Evolutionary conservation across 768 basidiomycete species (phyloP), one percentile per base, ranked within the genome.

Genomic region (Pulveroboletus sp.): DNA sequence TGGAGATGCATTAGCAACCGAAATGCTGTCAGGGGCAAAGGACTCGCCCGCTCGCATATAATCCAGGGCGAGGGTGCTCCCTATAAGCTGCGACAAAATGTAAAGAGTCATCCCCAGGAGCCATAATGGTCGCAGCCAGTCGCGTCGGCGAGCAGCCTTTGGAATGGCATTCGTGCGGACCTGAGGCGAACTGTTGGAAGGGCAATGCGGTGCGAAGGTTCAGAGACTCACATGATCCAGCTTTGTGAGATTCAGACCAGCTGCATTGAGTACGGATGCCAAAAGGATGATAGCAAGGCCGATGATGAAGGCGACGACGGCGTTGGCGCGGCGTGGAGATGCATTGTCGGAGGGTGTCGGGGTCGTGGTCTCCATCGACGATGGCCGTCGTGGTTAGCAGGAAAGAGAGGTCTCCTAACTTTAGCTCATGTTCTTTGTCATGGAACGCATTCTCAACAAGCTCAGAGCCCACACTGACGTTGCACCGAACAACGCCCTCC

Each of bases 181-280:
- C 86, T 87, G 43, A n/a, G 8, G 35, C 6, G 53, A 21, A 28
- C 39, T 3, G 50, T 55, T 24, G 56, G 40, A 24, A 6, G 35
- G 10, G 17, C 8, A 33, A 24, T 12, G 11, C 41, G 28, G 18
- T 41, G 52, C 3, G 15, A 12, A 32, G 33, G 26, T 24, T 27
- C 21, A 53, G 49, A 18, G 27, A 73, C 84, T 57, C 48, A 86
- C 83, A 79, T 94, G 92, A 71, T 96, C 94, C 37, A 95, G 71
- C 69, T 97, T 98, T 33, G 92, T 93, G 51, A 97, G 73, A 64
- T 96, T 97, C 37, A 98, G 76, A n/a, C 94, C 94, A 0, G 86
- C 89, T 31, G 91, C 90, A 60, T 91, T 93, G 57, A 92, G 76
- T n/a, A 91, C 77, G 15, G 87, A 90, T 0, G 92, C 87, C 7